phyloP scores from a whole-genome alignment of 768 basidiomycete genomes.

The Plicaturopsis crispa region DNA sequence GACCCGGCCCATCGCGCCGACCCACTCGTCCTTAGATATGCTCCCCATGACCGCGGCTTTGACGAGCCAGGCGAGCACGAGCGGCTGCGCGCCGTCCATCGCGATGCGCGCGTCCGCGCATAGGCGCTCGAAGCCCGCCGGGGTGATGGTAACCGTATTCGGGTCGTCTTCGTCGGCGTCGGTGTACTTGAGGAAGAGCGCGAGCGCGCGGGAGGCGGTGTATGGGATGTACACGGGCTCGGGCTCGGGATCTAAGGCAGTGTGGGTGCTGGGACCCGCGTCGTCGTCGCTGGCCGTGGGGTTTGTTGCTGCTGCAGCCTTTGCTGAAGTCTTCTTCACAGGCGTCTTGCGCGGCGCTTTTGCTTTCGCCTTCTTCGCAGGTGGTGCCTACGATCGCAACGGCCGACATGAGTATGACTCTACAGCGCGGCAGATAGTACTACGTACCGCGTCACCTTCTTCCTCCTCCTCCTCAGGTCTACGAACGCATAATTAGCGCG shows the following conservation, averaged over 20 bases:
- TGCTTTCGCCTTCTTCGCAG: slow-evolving; percentile 35
- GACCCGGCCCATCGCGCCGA: slow-evolving; percentile 39
- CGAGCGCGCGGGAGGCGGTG: slow-evolving; percentile 37
- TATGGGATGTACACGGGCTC: slow-evolving; percentile 27
- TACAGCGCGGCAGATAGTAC: too few relatives aligned
- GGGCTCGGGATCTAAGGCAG: not conserved
- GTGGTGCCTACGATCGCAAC: slow-evolving; percentile 15
- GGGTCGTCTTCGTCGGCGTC: slow-evolving; percentile 42
- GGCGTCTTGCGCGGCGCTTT: slow-evolving; percentile 11
- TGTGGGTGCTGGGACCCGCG: slow-evolving; percentile 19
- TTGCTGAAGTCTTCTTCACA: slow-evolving; percentile 3
- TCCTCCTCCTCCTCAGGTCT: not conserved
- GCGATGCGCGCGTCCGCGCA: slow-evolving; percentile 66
- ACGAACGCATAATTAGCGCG: too few relatives aligned
- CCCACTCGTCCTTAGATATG: slow-evolving; percentile 64
- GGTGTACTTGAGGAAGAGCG: slow-evolving; percentile 57
- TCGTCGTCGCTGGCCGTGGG: slow-evolving; percentile 43
- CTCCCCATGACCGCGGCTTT: slow-evolving; percentile 67
- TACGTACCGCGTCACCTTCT: too few relatives aligned
- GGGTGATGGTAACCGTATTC: slow-evolving; percentile 44
- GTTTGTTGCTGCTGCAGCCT: slow-evolving; percentile 18
- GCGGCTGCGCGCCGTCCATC: slow-evolving; percentile 64
- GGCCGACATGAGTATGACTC: too few relatives aligned
- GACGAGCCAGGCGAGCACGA: slow-evolving; percentile 73
- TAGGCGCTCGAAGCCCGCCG: slow-evolving; percentile 65